These are phyloP conservation scores for Pleurotus salmoneostramineus DNA, from an alignment of 768 basidiomycete genomes.

Conservation along the genomic window DNA sequence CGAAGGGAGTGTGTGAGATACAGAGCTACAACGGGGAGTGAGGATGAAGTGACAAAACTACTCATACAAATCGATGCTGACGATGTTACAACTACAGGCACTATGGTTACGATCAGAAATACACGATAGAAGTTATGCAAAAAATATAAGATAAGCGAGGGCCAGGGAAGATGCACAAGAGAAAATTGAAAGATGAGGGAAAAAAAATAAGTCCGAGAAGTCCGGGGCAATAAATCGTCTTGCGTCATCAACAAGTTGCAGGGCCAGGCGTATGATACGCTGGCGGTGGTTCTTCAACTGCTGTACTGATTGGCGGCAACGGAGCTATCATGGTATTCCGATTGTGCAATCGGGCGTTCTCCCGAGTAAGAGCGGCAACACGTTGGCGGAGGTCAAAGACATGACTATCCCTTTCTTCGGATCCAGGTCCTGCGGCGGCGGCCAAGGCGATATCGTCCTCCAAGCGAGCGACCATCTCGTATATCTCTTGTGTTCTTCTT, in stretches of 20 bases:
- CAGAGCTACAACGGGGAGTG: background rate
- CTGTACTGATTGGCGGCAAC: slow-evolving; percentile 1
- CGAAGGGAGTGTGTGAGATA: background rate
- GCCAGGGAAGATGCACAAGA: background rate
- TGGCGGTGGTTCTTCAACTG: slow-evolving; percentile 4
- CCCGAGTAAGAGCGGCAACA: background rate
- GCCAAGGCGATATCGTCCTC: slow-evolving; percentile 1
- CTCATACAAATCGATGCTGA: background rate
- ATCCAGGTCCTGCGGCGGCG: background rate
- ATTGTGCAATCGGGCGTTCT: slow-evolving; percentile 3
- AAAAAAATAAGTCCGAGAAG: background rate
- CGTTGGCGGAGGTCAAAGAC: background rate
- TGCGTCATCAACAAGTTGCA: slow-evolving; percentile 1
- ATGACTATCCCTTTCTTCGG: background rate
- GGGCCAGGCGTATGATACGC: slow-evolving; percentile 7
- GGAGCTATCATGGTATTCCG: slow-evolving; percentile 1
- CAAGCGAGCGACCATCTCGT: slow-evolving; percentile 6
- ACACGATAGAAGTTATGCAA: background rate
- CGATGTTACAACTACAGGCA: background rate
- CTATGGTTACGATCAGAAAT: background rate
- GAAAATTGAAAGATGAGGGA: background rate
- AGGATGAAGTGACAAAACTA: background rate
- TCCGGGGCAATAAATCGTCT: background rate
- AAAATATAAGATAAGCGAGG: no score
- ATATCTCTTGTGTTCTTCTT: slow-evolving; percentile 6